A percentile compares a stretch with the other conserved stretches of the same genome.
These are phyloP conservation scores for Dryas octopetala DNA, from an alignment of 306 rosid species.

Conservation along the genomic window DNA sequence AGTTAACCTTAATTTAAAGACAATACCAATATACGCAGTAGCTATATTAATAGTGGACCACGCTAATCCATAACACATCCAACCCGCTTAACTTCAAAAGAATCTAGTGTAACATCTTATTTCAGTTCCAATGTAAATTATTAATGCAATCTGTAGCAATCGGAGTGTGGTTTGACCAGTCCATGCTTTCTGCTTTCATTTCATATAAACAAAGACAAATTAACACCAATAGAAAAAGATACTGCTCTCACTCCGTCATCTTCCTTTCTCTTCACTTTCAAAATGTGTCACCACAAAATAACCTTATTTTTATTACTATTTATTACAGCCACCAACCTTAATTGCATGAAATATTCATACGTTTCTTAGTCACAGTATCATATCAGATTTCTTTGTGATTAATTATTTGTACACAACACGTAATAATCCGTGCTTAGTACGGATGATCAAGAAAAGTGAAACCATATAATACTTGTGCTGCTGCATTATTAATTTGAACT, in stretches of 20 bases:
- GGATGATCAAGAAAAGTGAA: conserved; percentile 34
- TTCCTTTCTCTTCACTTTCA: not conserved
- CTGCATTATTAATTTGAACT: conserved; percentile 7
- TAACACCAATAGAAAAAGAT: not conserved
- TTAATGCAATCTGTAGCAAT: too few relatives aligned
- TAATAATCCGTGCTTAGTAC: conserved; percentile 45
- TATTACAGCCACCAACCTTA: conserved; percentile 17
- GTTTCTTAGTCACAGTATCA: conserved; percentile 19
- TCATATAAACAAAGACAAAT: not conserved
- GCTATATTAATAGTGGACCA: too few relatives aligned
- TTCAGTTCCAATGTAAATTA: too few relatives aligned
- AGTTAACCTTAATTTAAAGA: too few relatives aligned
- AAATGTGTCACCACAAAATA: conserved; percentile 15
- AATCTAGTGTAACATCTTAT: too few relatives aligned
- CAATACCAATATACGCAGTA: too few relatives aligned
- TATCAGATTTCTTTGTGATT: conserved; percentile 15
- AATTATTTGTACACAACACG: conserved; percentile 17
- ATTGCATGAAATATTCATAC: conserved; percentile 17
- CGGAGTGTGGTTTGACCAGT: too few relatives aligned
- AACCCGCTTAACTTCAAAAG: too few relatives aligned
- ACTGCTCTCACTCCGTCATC: not conserved
- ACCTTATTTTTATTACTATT: not conserved
- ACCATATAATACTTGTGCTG: conserved; percentile 13
- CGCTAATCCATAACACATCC: too few relatives aligned
- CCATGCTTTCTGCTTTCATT: not conserved